phyloP scores from a whole-genome alignment of 352 stramenopile species.

The Globisporangium cylindrosporum region DNA sequence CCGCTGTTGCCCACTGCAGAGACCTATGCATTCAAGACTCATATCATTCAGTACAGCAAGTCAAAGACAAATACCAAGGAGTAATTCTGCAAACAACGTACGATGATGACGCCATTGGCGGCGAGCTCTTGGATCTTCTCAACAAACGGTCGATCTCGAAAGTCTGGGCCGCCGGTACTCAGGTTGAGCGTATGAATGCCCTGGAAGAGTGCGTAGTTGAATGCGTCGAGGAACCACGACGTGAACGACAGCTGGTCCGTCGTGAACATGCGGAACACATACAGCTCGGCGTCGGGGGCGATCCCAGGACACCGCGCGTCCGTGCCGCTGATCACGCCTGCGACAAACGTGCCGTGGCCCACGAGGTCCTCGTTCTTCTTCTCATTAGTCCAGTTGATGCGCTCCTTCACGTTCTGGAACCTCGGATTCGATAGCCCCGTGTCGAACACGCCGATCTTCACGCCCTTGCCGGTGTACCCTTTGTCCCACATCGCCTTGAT shows the following conservation, averaged over 20 bases:
- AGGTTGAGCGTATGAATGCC: constrained; percentile 84
- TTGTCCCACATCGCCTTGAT: constrained; percentile 55
- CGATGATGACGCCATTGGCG: constrained; percentile 76
- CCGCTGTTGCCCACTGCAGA: constrained; percentile 85
- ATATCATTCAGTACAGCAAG: neutral
- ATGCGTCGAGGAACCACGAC: constrained; percentile 89
- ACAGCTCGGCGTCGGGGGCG: constrained; percentile 72
- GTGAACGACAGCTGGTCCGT: constrained; percentile 85
- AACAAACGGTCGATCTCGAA: constrained; percentile 84
- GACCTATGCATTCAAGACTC: constrained; percentile 29
- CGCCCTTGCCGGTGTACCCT: constrained; percentile 61
- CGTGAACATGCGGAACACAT: constrained; percentile 86
- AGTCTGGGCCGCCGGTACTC: constrained; percentile 82
- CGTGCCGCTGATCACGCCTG: constrained; percentile 60
- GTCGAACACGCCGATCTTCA: constrained; percentile 87
- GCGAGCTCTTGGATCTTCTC: constrained; percentile 84
- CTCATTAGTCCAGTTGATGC: constrained; percentile 88
- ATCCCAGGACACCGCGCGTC: constrained; percentile 69
- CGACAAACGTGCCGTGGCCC: constrained; percentile 86
- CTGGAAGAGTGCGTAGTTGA: constrained; percentile 86
- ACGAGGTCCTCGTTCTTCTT: constrained; percentile 65
- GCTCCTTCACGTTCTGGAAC: constrained; percentile 64
- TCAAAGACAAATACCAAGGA: constrained; percentile 1
- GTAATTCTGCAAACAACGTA: constrained; percentile 18
- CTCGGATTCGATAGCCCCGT: constrained; percentile 61